Percentiles rank a stretch among this genome's conserved stretches.
Evolutionary conservation across 768 basidiomycete genomes (phyloP).

Genomic region (Mycena leptocephala): DNA sequence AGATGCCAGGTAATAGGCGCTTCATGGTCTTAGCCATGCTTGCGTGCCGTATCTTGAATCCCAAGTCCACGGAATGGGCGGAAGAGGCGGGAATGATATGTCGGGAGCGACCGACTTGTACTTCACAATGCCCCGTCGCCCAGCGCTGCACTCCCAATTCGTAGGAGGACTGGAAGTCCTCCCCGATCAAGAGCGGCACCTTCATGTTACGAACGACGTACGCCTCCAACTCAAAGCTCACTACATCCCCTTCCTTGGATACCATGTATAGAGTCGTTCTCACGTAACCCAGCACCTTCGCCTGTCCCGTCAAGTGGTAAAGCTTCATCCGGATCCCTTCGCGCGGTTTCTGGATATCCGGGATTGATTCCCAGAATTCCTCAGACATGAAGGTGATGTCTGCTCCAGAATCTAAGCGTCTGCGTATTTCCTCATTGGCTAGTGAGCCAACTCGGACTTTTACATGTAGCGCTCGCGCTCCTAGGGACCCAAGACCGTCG

Average conservation of each 20-base stretch:
- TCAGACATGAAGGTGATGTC: background rate
- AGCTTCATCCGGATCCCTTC: background rate
- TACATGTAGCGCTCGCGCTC: background rate
- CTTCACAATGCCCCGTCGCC: background rate
- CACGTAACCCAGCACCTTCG: background rate
- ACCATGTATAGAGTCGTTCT: background rate
- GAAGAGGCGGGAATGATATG: conserved; percentile 22
- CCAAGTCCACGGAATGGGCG: background rate
- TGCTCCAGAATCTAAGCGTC: background rate
- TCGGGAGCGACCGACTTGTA: conserved; percentile 1
- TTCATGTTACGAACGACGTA: background rate
- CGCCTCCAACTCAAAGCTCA: background rate
- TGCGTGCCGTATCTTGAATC: conserved; percentile 11
- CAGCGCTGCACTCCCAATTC: conserved; percentile 19
- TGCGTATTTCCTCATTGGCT: background rate
- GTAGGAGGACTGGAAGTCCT: conserved; percentile 20
- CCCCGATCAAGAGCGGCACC: conserved; percentile 42
- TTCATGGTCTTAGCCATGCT: background rate
- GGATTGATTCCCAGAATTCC: background rate
- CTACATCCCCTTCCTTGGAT: background rate
- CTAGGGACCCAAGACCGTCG: conserved; percentile 1
- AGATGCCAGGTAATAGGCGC: background rate
- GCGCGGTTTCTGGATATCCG: background rate
- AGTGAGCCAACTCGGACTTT: background rate
- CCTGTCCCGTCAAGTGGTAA: background rate